Conservation (phyloP, 768 basidiomycete species). For the Leucocoprinus birnbaumii region DNA sequence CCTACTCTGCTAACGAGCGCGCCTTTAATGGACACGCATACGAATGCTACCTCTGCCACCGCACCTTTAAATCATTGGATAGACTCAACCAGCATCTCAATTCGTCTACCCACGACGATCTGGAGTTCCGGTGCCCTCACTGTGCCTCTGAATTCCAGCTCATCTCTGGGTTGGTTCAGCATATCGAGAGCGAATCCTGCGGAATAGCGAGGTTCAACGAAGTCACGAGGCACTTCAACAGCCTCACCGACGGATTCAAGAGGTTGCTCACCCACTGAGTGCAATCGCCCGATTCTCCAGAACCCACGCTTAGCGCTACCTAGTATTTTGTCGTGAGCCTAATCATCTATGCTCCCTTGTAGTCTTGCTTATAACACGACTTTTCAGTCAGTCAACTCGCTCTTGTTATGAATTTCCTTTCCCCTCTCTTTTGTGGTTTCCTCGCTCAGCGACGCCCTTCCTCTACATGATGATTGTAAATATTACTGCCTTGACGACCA, state of each 20-base stretch:
- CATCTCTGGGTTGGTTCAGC: slow-evolving; percentile 59
- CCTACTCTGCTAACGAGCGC: slow-evolving; percentile 27
- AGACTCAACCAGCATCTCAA: slow-evolving; percentile 61
- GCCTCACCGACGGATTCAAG: slow-evolving; percentile 9
- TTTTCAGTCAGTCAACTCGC: too few species aligned
- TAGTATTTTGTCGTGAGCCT: too few species aligned
- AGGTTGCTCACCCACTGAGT: slow-evolving; percentile 9
- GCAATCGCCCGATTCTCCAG: background rate
- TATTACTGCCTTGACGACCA: too few species aligned
- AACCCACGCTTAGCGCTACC: too few species aligned
- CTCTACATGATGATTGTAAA: too few species aligned
- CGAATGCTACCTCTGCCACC: slow-evolving; percentile 67
- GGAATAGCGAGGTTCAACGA: slow-evolving; percentile 46
- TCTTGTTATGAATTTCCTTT: too few species aligned
- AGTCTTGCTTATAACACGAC: too few species aligned
- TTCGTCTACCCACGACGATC: slow-evolving; percentile 56
- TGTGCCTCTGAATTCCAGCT: slow-evolving; percentile 45
- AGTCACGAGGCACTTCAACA: slow-evolving; percentile 26
- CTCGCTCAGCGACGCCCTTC: too few species aligned
- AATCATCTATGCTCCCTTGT: too few species aligned
- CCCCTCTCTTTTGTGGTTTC: too few species aligned
- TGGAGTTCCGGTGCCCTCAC: slow-evolving; percentile 53
- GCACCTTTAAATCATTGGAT: slow-evolving; percentile 32
- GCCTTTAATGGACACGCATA: slow-evolving; percentile 47
- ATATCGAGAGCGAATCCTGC: slow-evolving; percentile 64